These are phyloP conservation scores for Knoxia roxburghii DNA, from an alignment of 257 asterid genomes.

Conservation along the genomic window DNA sequence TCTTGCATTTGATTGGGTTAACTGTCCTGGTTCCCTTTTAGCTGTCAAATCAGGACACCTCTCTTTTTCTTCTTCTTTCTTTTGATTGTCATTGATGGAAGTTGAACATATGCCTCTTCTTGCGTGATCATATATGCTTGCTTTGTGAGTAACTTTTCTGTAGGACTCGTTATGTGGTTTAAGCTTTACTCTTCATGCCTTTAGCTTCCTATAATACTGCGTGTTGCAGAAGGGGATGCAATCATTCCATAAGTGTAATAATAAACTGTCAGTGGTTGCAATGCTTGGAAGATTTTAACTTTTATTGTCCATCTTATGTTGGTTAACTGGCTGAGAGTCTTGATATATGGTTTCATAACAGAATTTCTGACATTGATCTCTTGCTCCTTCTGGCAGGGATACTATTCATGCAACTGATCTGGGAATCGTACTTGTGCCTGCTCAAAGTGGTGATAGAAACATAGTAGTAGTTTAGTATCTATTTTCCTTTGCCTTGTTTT, in stretches of 20 bases:
- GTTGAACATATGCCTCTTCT: neutral
- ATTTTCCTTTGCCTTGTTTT: neutral
- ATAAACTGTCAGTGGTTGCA: too few relatives aligned
- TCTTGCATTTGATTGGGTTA: neutral
- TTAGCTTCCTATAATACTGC: neutral
- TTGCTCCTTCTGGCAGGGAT: constrained; percentile 10
- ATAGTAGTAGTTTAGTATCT: neutral
- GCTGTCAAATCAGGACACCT: too few relatives aligned
- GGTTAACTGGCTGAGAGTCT: neutral
- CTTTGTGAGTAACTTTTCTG: neutral
- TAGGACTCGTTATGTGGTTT: neutral
- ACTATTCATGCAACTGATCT: neutral
- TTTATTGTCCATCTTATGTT: neutral
- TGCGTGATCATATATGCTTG: neutral
- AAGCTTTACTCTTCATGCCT: neutral
- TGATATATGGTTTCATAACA: neutral
- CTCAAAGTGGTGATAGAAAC: neutral
- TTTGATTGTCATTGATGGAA: neutral
- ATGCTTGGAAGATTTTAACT: neutral
- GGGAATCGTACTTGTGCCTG: neutral
- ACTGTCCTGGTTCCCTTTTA: neutral
- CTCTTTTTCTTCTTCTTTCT: neutral
- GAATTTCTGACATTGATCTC: neutral
- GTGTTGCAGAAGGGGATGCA: too few relatives aligned
- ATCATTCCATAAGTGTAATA: too few relatives aligned